phyloP scores from a whole-genome alignment of 495 filamentous ascomycete genomes.

The Penicillium macrosclerotiorum region DNA sequence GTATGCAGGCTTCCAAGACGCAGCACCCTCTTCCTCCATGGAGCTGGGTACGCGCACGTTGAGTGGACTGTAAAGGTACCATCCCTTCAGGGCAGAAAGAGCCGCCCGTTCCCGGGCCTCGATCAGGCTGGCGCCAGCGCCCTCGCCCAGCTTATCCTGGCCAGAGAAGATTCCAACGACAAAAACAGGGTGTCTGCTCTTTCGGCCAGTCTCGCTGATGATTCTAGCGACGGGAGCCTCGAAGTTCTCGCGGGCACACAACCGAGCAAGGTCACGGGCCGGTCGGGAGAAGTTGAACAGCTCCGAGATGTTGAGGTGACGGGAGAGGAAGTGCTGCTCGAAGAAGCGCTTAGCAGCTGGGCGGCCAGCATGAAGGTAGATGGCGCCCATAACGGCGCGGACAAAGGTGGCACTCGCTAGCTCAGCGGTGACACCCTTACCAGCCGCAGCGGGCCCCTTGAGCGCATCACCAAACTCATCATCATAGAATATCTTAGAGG shows the following conservation, averaged over 20 bases:
- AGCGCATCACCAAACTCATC: conserved; percentile 73
- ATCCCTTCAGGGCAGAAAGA: conserved; percentile 80
- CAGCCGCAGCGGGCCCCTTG: conserved; percentile 15
- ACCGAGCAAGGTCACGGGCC: conserved; percentile 69
- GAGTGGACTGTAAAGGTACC: conserved; percentile 91
- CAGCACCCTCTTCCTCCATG: conserved; percentile 62
- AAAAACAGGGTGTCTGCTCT: conserved; percentile 80
- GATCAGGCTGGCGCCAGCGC: conserved; percentile 66
- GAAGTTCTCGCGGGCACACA: conserved; percentile 88
- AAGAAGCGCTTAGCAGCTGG: conserved; percentile 76
- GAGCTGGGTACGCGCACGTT: conserved; percentile 75
- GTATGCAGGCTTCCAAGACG: conserved; percentile 74
- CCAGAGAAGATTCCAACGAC: conserved; percentile 94
- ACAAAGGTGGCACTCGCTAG: conserved; percentile 65
- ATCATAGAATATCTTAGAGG: conserved; percentile 69
- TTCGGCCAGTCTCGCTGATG: conserved; percentile 81
- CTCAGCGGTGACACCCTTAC: conserved; percentile 41
- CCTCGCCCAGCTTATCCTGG: conserved; percentile 85
- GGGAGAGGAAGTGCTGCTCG: conserved; percentile 73
- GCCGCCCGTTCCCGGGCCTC: conserved; percentile 76
- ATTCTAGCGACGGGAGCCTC: conserved; percentile 83
- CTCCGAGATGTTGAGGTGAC: conserved; percentile 69
- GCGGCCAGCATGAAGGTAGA: conserved; percentile 76
- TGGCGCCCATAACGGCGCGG: conserved; percentile 73
- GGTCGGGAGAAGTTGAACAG: conserved; percentile 84